A percentile compares a stretch with the other conserved stretches of the same genome.
These are phyloP conservation scores for Pueraria montana DNA, from an alignment of 306 rosid genomes.

Conservation along the genomic window DNA sequence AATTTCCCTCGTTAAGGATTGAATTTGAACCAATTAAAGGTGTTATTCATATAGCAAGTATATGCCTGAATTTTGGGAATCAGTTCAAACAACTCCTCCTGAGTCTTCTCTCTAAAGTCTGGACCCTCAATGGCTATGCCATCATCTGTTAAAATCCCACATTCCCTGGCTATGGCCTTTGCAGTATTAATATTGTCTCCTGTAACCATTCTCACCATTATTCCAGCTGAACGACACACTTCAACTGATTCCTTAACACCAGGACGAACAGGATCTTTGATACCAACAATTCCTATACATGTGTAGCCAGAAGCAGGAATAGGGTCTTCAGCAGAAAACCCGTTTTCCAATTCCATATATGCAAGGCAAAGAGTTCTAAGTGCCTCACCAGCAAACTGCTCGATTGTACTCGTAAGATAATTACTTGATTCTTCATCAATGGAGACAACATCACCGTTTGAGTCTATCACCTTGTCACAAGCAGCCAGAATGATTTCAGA, in stretches of 20 bases:
- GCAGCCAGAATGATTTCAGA: slow-evolving; percentile 86
- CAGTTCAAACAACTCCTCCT: slow-evolving; percentile 77
- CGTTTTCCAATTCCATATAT: slow-evolving; percentile 72
- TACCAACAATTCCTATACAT: slow-evolving; percentile 89
- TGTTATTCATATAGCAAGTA: slow-evolving; percentile 7
- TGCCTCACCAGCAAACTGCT: slow-evolving; percentile 89
- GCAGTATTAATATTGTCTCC: slow-evolving; percentile 95
- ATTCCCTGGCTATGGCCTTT: slow-evolving; percentile 96
- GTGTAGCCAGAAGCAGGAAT: slow-evolving; percentile 90
- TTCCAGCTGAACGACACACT: slow-evolving; percentile 88
- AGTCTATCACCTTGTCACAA: slow-evolving; percentile 80
- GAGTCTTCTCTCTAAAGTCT: slow-evolving; percentile 79
- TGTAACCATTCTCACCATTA: slow-evolving; percentile 90
- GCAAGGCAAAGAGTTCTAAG: slow-evolving; percentile 95
- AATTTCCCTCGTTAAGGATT: not conserved
- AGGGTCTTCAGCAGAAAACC: slow-evolving; percentile 59
- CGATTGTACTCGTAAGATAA: slow-evolving; percentile 63
- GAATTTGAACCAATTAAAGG: slow-evolving; percentile 1
- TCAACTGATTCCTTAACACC: slow-evolving; percentile 96
- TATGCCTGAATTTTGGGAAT: slow-evolving; percentile 91
- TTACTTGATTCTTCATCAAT: slow-evolving; percentile 67
- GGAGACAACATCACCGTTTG: slow-evolving; percentile 77
- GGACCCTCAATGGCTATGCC: slow-evolving; percentile 99
- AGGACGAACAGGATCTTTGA: slow-evolving; percentile 98
- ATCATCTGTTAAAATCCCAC: slow-evolving; percentile 95